These are phyloP conservation scores for Stagonosporopsis chrysanthemi DNA, from an alignment of 2,329 filamentous ascomycete species.

Conservation along the genomic window DNA sequence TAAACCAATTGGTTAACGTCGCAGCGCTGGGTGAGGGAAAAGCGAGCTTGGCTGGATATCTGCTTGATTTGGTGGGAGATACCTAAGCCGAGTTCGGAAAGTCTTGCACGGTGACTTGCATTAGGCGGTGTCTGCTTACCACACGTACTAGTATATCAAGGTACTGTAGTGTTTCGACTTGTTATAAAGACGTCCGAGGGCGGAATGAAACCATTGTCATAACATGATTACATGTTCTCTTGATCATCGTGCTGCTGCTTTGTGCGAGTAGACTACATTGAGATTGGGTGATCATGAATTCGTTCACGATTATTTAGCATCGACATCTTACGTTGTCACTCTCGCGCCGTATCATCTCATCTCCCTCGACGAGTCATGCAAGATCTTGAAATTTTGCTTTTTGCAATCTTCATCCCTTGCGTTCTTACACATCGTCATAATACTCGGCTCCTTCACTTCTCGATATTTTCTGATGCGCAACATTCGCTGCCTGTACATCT, in stretches of 20 bases:
- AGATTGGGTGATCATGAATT: not conserved
- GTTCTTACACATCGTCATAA: conserved; percentile 6
- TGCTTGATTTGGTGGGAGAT: not conserved
- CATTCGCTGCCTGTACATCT: conserved; percentile 27
- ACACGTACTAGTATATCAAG: not conserved
- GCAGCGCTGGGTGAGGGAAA: not conserved
- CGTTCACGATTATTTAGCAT: not conserved
- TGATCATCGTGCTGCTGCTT: not conserved
- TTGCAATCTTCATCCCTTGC: not conserved
- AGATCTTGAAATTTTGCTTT: not conserved
- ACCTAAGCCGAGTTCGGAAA: not conserved
- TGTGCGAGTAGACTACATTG: not conserved
- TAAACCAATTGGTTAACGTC: conserved; percentile 14
- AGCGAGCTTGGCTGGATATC: not conserved
- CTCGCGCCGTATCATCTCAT: not conserved
- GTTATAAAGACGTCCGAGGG: too few relatives aligned
- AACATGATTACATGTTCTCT: too few relatives aligned
- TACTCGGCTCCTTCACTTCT: conserved; percentile 5
- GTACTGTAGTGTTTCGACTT: not conserved
- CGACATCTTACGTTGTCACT: not conserved
- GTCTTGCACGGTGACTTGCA: conserved; percentile 5
- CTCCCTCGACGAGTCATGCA: not conserved
- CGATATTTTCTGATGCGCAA: conserved; percentile 2
- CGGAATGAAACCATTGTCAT: too few relatives aligned
- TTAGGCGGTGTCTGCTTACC: conserved; percentile 1